A percentile compares a stretch with the other conserved stretches of the same genome.
Conservation (phyloP, 2,329 filamentous ascomycete species). For the Botrytis tulipae region DNA sequence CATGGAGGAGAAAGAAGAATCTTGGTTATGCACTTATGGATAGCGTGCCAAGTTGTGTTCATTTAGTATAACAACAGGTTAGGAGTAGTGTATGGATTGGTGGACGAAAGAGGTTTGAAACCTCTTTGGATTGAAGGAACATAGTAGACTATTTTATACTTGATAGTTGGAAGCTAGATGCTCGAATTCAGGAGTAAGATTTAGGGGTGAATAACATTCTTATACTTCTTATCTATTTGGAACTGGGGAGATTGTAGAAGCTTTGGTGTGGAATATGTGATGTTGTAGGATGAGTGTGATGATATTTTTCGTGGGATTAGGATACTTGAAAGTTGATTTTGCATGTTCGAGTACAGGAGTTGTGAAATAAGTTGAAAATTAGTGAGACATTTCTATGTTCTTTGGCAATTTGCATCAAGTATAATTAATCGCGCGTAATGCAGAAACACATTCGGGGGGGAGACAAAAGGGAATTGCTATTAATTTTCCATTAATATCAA, state of each 20-base stretch:
- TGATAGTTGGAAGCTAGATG: neutral
- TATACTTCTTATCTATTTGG: neutral
- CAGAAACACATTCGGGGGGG: neutral
- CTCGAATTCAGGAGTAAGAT: neutral
- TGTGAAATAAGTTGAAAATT: neutral
- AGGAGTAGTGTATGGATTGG: neutral
- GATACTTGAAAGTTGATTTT: neutral
- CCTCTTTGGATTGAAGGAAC: neutral
- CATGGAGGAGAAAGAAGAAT: neutral
- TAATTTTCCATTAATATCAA: neutral
- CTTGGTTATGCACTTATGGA: neutral
- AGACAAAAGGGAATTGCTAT: neutral
- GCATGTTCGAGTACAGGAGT: neutral
- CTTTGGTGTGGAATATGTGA: neutral
- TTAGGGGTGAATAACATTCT: neutral
- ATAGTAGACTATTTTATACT: neutral
- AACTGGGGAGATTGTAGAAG: neutral
- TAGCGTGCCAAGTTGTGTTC: neutral
- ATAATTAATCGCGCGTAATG: neutral
- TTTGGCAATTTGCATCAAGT: neutral
- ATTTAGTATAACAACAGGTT: neutral
- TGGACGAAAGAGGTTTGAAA: neutral
- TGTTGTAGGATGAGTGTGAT: neutral
- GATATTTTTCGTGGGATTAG: fast-evolving
- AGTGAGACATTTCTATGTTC: neutral